Base-by-base conservation (phyloP, 306 rosid species). In the Elaeagnus macrophylla region DNA sequence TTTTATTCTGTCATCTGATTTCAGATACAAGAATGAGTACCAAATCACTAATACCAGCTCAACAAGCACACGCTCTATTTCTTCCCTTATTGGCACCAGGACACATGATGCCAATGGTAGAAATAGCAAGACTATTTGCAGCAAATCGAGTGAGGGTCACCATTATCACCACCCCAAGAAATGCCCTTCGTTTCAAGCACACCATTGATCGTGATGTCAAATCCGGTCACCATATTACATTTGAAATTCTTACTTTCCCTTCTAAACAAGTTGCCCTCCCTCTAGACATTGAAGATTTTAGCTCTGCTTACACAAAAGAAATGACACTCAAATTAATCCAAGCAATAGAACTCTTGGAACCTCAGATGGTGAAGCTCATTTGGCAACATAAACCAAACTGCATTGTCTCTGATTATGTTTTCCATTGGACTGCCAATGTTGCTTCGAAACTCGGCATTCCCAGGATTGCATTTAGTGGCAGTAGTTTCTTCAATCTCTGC, bases 331-430 rank as follows among this genome's bases (percentile, higher is more conserved):
- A 12, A 16, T 12, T 38, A 10, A 6, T 39, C 39, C 14, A 12
- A 20, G 48, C 19, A 5, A 25, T 50, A 16, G 15, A 12, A 7
- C 10, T 61, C 5, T 48, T 61, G 9, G 15, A 32, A 7, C 39
- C 17, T 2, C 56, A 46, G 18, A 61, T 61, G 7, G 56, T 49
- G 39, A 39, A 38, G 13, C 36, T 61, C 7, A n/a, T 61, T 20
- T n/a, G 18, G 0, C 39, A 61, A 12, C 10, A 12, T 3, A n/a
- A 13, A 41, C 66, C 56, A 6, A 49, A 61, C 39, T 50, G 66
- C 48, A 50, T 50, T 9, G 50, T 61, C 40, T 18, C 66, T 17
- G 66, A 61, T 48, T 39, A 49, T 48, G 39, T 61, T 40, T 50
- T 49, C 12, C 57, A 56, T 15, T 60, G 65, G 55, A 60, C 53